phyloP scores from a whole-genome alignment of 2,329 filamentous ascomycete species.

The Xylariaceae sp. region DNA sequence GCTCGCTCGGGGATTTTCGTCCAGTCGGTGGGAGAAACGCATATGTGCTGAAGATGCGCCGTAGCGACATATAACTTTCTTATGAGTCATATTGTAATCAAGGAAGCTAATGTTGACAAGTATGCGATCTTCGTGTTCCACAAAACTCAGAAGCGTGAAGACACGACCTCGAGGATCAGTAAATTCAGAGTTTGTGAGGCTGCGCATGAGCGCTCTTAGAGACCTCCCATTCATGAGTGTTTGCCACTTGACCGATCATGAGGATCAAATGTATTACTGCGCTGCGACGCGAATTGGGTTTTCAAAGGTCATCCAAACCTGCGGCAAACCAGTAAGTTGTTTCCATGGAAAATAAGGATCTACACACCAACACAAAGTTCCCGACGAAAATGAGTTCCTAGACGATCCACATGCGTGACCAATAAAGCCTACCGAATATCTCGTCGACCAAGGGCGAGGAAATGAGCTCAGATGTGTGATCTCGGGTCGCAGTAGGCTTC shows the following conservation, averaged over 20 bases:
- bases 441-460: background rate
- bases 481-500: background rate
- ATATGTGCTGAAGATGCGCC: background rate
- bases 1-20: background rate
- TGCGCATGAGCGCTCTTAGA: background rate
- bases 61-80: background rate
- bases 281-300: slow-evolving; percentile 3
- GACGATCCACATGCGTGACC: slow-evolving; percentile 2
- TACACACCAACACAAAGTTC: background rate
- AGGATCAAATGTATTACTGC: slow-evolving; percentile 11
- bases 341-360: background rate
- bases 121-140: background rate
- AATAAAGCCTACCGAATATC: background rate
- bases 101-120: background rate
- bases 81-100: background rate
- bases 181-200: background rate
- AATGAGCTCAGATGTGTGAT: background rate
- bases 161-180: background rate
- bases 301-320: slow-evolving; percentile 2
- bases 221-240: background rate
- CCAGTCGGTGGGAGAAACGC: background rate
- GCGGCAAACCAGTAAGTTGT: slow-evolving; percentile 1
- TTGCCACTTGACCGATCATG: background rate
- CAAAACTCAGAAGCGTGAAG: background rate
- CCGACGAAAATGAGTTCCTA: background rate